phyloP scores from a whole-genome alignment of 208 protist species.

The Trichomonas gallinae region DNA sequence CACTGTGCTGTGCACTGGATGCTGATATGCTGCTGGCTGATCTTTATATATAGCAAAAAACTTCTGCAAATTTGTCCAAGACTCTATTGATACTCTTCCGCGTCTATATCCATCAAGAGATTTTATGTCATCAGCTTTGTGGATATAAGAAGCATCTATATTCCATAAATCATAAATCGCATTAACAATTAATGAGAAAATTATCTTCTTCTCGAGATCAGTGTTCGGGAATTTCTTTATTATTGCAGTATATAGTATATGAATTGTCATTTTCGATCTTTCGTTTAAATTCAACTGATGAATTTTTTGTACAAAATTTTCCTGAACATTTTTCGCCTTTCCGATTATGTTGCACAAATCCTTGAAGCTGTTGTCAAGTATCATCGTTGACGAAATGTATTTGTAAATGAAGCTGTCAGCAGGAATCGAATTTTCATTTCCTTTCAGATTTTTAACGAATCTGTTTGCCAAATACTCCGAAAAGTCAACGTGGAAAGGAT shows the following conservation, averaged over 20 bases:
- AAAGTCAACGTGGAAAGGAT: not conserved
- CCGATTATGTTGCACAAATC: not conserved
- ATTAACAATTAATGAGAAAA: not conserved
- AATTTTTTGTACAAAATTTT: not conserved
- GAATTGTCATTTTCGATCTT: not conserved
- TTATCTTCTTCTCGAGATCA: not conserved
- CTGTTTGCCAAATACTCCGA: not conserved
- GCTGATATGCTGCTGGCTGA: not conserved
- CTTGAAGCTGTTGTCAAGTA: not conserved
- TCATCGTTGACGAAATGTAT: not conserved
- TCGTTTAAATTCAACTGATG: not conserved
- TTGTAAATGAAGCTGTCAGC: not conserved
- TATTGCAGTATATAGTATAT: not conserved
- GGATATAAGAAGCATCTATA: not conserved
- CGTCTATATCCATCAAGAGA: not conserved
- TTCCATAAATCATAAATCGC: not conserved
- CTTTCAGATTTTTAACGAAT: not conserved
- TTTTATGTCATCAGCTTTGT: not conserved
- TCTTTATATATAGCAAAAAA: not conserved
- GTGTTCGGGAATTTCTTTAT: not conserved
- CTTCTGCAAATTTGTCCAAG: not conserved
- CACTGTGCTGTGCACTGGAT: not conserved
- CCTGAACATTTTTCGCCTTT: not conserved
- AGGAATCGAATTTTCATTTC: not conserved
- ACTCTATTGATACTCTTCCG: not conserved